phyloP scores from a whole-genome alignment of 768 basidiomycete species.

The Xerocomellus intermedius region DNA sequence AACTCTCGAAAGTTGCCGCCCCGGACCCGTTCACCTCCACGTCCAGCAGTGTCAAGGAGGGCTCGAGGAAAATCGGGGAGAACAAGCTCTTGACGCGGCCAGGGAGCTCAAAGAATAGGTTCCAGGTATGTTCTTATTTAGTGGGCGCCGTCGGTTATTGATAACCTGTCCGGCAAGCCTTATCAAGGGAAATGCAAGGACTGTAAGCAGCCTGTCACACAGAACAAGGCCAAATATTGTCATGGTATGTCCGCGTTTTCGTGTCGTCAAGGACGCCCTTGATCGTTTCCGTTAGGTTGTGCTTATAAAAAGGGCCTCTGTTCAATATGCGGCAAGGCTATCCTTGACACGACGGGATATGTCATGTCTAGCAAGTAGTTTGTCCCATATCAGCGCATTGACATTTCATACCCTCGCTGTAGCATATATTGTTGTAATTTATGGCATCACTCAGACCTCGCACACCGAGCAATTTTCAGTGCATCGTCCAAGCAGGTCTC shows the following conservation, averaged over 20 bases:
- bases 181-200: constrained; percentile 88
- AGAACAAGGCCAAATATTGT: constrained; percentile 87
- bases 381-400: background rate
- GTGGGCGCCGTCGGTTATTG: constrained; percentile 8
- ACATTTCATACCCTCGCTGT: constrained; percentile 25
- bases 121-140: constrained; percentile 52
- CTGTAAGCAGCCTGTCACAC: constrained; percentile 79
- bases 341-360: constrained; percentile 81
- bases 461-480: background rate
- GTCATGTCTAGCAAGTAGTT: constrained; percentile 78
- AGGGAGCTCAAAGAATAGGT: constrained; percentile 72
- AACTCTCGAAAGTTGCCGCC: constrained; percentile 87
- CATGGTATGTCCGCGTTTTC: constrained; percentile 55
- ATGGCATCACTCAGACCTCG: background rate
- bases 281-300: constrained; percentile 52
- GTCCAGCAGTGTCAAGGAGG: constrained; percentile 72
- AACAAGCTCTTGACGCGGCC: constrained; percentile 77
- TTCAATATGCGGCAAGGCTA: constrained; percentile 84
- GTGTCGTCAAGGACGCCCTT: background rate
- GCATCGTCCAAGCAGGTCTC: too few species aligned
- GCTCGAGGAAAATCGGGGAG: constrained; percentile 77
- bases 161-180: constrained; percentile 46
- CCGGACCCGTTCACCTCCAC: constrained; percentile 84
- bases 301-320: constrained; percentile 87
- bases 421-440: constrained; percentile 19